phyloP scores from a whole-genome alignment of 441 rosid genomes.

The Isatis lusitanica region DNA sequence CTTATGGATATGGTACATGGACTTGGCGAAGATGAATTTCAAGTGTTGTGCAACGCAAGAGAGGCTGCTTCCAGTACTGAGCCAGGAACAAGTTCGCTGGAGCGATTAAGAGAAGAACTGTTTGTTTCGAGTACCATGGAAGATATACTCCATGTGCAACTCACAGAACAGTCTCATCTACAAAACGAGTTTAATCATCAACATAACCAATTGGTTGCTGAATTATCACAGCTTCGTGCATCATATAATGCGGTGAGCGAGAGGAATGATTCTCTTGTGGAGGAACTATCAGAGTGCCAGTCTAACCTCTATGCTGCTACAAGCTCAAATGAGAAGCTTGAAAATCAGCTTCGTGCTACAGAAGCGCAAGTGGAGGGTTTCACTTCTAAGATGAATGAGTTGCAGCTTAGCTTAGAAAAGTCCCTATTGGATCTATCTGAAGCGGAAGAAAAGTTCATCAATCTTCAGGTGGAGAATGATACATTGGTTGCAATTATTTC shows the following conservation, averaged over 20 bases:
- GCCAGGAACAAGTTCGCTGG: constrained; percentile 42
- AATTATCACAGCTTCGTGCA: constrained; percentile 52
- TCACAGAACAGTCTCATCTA: constrained; percentile 61
- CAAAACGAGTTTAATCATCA: constrained; percentile 52
- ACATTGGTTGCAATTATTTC: constrained; percentile 47
- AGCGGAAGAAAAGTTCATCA: constrained; percentile 45
- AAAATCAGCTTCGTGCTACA: constrained; percentile 51
- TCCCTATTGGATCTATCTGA: constrained; percentile 54
- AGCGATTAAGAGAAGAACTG: constrained; percentile 71
- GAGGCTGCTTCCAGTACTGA: constrained; percentile 39
- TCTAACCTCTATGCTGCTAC: constrained; percentile 61
- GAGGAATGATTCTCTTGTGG: constrained; percentile 50
- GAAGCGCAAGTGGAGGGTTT: constrained; percentile 55
- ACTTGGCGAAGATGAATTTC: constrained; percentile 69
- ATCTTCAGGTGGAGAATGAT: constrained; percentile 61
- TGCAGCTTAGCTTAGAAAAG: constrained; percentile 64
- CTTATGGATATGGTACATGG: constrained; percentile 54
- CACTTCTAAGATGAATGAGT: constrained; percentile 51
- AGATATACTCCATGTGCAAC: constrained; percentile 63
- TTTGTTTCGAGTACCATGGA: constrained; percentile 59
- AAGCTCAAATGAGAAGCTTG: constrained; percentile 56
- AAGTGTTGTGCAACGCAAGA: constrained; percentile 56
- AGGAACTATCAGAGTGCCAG: constrained; percentile 70
- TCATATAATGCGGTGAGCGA: constrained; percentile 47
- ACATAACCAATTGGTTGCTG: constrained; percentile 52